These are phyloP conservation scores for Tolypocladium capitatum DNA, from an alignment of 2,329 filamentous ascomycete genomes.

Conservation along the genomic window DNA sequence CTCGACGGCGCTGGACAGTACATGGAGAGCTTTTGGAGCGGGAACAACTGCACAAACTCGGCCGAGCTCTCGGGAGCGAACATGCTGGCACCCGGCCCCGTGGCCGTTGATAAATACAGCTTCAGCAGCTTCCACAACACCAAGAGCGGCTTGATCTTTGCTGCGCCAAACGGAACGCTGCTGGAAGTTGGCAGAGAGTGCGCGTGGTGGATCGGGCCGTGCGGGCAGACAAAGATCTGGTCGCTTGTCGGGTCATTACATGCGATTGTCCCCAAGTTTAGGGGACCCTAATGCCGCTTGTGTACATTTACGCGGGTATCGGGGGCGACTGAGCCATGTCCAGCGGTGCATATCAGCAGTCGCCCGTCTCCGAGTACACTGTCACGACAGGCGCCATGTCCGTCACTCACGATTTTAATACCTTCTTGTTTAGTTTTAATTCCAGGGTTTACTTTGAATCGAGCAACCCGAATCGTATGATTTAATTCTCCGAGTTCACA, in stretches of 20 bases:
- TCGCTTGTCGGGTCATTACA: background rate
- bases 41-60: background rate
- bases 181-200: background rate
- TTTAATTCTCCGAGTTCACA: background rate
- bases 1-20: background rate
- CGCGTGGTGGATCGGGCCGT: background rate
- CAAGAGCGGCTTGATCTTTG: background rate
- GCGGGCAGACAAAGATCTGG: background rate
- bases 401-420: background rate
- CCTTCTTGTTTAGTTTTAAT: background rate
- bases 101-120: no score
- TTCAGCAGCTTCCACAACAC: background rate
- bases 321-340: background rate
- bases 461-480: background rate
- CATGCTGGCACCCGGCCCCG: background rate
- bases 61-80: background rate
- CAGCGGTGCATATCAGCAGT: no score
- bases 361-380: no score
- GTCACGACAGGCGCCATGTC: no score
- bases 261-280: background rate
- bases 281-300: background rate
- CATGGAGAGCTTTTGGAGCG: background rate
- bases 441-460: background rate
- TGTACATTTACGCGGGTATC: background rate
- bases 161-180: background rate